Evolutionary conservation across 2,329 filamentous ascomycete genomes (phyloP), one percentile per base, ranked within the genome.

Genomic region (Exophiala sp.): DNA sequence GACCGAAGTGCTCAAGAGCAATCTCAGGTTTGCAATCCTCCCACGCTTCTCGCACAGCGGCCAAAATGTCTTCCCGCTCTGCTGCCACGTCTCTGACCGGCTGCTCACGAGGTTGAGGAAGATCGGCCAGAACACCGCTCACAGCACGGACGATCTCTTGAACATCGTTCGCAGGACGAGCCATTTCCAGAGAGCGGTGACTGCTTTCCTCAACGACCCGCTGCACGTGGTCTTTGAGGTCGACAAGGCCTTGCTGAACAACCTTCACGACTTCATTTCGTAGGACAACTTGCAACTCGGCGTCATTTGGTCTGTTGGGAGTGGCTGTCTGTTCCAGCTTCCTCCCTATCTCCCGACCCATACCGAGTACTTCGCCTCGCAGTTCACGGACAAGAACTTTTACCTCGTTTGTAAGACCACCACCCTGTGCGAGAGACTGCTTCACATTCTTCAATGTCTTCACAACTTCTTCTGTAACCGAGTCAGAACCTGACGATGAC

Each of bases 1-100:
- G 77, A 1, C 91, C 92, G 58, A 95, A 88, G 64, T 95, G 90
- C 63, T 96, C 87, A 3, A 95, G 80, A 63, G 95, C 87, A 47
- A 96, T 90, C 64, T 96, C 90, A 1, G 92, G 92, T 71, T 95
- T 95, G 72, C 95, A 95, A 50, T 85, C 89, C 67, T 96, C 92
- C 84, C 91, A 95, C 1, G 91, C 92, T 63, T 96, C 91, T 62
- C 86, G 85, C 11, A 97, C 88, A 2, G 91, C 91, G 24, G 88
- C 81, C 1, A 97, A 81, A 34, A 97, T 89, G 54, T 95, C 89
- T 45, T 96, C 89, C 61, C 88, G 83, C 63, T 84, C 86, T 43
- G 89, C 72, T n/a, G 72, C 75, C 43, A 70, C 73, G 47, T 76
- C 69, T 61, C 78, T 71, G 29, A 69, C 71, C 2, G 76, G 74